These are phyloP conservation scores for Fusarium veterinarium DNA, from an alignment of 2,329 filamentous ascomycete species.

Conservation along the genomic window DNA sequence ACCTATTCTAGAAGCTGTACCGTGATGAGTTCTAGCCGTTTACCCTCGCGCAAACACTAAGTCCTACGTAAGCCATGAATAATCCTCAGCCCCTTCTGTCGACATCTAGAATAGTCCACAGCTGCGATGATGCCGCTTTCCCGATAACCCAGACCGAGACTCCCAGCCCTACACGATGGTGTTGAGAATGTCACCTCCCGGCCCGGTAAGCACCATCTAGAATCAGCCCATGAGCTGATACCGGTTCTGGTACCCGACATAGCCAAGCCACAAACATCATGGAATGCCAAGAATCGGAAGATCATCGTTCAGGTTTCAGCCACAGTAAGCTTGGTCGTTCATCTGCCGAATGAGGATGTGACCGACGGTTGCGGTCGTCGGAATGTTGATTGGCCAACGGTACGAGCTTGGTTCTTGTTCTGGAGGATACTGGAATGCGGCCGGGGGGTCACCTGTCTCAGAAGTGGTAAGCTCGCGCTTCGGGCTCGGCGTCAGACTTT, in stretches of 20 bases:
- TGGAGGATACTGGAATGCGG: not conserved
- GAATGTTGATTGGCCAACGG: not conserved
- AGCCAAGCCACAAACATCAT: not conserved
- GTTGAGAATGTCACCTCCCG: not conserved
- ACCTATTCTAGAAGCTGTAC: not conserved
- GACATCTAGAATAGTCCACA: not conserved
- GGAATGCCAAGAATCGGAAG: conserved; percentile 3
- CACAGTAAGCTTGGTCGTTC: not conserved
- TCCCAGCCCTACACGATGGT: too few species aligned
- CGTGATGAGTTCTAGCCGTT: rapidly evolving
- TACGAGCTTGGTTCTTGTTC: not conserved
- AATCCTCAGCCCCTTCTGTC: rapidly evolving
- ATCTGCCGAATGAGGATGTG: not conserved
- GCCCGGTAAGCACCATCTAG: not conserved
- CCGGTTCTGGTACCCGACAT: not conserved
- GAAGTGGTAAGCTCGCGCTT: not conserved
- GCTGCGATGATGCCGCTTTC: rapidly evolving
- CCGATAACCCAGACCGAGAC: not conserved
- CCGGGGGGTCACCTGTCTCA: not conserved
- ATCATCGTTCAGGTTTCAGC: conserved; percentile 8
- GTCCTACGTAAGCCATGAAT: not conserved
- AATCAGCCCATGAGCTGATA: not conserved
- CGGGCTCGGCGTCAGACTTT: too few species aligned
- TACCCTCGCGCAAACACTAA: rapidly evolving
- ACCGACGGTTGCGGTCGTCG: conserved; percentile 6